Percentiles rank a stretch among this genome's conserved stretches.
Evolutionary conservation across 768 basidiomycete species (phyloP).

Genomic region (Mycena haematopus): DNA sequence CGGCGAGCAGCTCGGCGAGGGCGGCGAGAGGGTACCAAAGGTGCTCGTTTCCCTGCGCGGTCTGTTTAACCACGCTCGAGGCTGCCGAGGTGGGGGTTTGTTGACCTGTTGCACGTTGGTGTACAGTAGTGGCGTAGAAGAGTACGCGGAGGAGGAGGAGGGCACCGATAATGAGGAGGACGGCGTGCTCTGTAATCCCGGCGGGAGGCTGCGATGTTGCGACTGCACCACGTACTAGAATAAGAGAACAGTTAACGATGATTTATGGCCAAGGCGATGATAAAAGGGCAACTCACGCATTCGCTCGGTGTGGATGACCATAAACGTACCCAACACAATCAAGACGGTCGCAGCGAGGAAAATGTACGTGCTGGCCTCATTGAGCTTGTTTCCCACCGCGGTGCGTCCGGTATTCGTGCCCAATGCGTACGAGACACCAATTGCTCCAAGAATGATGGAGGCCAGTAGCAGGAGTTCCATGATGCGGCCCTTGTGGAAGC

Average conservation of each 20-base stretch:
- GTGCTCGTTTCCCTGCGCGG: conserved; percentile 23
- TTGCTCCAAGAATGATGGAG: conserved; percentile 19
- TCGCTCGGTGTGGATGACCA: conserved; percentile 17
- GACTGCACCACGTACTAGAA: not conserved
- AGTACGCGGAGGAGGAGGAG: conserved; percentile 27
- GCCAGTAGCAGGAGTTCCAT: conserved; percentile 21
- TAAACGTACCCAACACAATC: conserved; percentile 7
- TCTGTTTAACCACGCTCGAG: not conserved
- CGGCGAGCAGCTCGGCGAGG: conserved; percentile 25
- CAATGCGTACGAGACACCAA: conserved; percentile 8
- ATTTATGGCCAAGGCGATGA: too few relatives aligned
- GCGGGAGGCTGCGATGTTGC: not conserved
- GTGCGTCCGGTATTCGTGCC: conserved; percentile 17
- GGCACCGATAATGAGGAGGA: conserved; percentile 16
- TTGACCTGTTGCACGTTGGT: conserved; percentile 21
- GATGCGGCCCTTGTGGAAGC: conserved; percentile 23
- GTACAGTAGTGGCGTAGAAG: conserved; percentile 24
- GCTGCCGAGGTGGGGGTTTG: conserved; percentile 4
- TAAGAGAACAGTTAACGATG: not conserved
- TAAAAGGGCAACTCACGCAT: conserved; percentile 7
- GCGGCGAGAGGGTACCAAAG: conserved; percentile 29
- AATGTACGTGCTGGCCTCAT: conserved; percentile 18
- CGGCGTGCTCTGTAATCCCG: conserved; percentile 7
- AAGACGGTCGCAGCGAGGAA: conserved; percentile 23
- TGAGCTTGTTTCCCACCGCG: conserved; percentile 9